Evolutionary conservation across 2,329 filamentous ascomycete species (phyloP), one percentile per base, ranked within the genome.

Genomic region (Tolypocladium sp.): DNA sequence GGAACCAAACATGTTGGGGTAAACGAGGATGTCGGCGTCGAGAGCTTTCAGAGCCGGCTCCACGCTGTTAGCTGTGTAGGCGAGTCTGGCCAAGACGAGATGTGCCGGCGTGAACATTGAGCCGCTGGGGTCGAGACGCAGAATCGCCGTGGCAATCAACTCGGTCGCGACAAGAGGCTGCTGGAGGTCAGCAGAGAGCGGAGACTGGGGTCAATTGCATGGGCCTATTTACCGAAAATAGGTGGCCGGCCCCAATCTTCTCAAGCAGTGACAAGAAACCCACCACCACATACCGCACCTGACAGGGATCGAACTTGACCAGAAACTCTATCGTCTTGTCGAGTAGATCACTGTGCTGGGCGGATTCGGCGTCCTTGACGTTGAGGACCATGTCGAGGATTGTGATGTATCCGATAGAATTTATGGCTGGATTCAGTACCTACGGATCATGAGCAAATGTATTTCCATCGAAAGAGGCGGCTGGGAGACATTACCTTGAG

Each of bases 71-170:
- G 80, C 78, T 57, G 81, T 76, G 68, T 85, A 82, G 52, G 88
- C 87, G 13, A 86, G 69, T 49, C 78, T 82, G 37, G 81, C 77
- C 38, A 90, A 76, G 17, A 73, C 67, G 42, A 87, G 70, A 65
- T 91, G 88, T 35, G 78, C 78, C 5, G 81, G 81, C 5, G 88
- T 91, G 64, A 91, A 84, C 57, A 88, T 82, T 56, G 82, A 82
- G 35, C 82, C 84, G 15, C 80, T 80, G 2, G 88, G 86, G 63
- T 92, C 88, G 59, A 92, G 75, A 58, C 82, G 82, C 15, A 86
- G 73, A 63, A 92, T 79, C 4, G 85, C 86, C 2, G 69, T 70
- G 8, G 79, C 70, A 9, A 82, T 69, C 10, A 76, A 66, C 35
- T 79, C 73, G 15, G 81, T 74, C 0, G 80, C 75, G 56, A 81